Base-by-base conservation (phyloP, 2,329 filamentous ascomycete genomes). In the Podosphaera xanthii region DNA sequence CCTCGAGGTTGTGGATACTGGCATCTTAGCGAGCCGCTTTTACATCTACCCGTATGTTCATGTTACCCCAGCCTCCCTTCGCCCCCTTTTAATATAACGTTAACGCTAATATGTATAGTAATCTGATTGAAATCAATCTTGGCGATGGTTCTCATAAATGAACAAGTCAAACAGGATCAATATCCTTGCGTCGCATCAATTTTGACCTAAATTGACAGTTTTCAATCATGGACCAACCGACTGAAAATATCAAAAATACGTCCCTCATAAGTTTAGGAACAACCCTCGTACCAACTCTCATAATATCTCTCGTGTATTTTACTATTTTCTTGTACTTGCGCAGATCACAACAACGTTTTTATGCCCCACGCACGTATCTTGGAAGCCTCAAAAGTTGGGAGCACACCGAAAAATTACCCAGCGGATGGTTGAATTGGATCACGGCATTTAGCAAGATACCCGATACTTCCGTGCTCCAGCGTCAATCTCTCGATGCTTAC, bases 401-500 rank as follows among this genome's bases (percentile, higher is more conserved):
- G 62, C 79, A 82, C 40, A 79, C 77, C 10, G 80, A 80, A 31
- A 67, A 73, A 1, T 73, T 84, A 0, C 80, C 83, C 2, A 74
- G 69, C 34, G 83, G 84, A 59, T 69, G 81, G 53, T 73, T 86
- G 65, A 79, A 84, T 64, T 89, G 85, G 85, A 70, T 88, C 60
- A 71, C 72, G 8, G 73, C 77, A 10, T 86, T 87, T 71, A 84
- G 80, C 73, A 78, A 77, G 65, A 77, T 79, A 50, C 77, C 78
- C 2, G 90, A 97, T 69, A 82, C 82, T 48, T 88, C 87, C 67
- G 81, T 90, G 34, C 79, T 97, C 31, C 87, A 92, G 67, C 88
- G 95, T 73, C 87, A 91, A 69, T 94, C 89, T 0, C 79, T 98
- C 62, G 91, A 98, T 69, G 86, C 86, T 38, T 97, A 91, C 71